Evolutionary conservation across 805 yeast species (phyloP).

Genomic region (Myxozyma melibiosi): DNA sequence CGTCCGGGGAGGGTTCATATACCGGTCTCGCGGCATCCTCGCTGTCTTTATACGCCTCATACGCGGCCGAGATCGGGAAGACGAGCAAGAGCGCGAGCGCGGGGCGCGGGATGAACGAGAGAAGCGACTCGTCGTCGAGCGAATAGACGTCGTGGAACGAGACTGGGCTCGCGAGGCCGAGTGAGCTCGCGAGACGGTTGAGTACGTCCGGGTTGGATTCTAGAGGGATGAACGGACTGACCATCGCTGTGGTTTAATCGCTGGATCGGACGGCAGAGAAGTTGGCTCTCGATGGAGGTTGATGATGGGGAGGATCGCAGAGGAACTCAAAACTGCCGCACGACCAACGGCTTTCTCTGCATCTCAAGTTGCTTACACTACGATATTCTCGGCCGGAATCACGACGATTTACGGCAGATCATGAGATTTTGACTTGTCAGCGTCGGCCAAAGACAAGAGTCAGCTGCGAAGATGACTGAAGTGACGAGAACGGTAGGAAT

Average conservation of each 20-base stretch:
- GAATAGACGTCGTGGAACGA: slow-evolving; percentile 82
- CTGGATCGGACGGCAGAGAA: too few relatives aligned
- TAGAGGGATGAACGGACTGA: slow-evolving; percentile 58
- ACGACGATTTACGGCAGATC: too few relatives aligned
- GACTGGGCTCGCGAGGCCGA: slow-evolving; percentile 66
- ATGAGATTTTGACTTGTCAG: too few relatives aligned
- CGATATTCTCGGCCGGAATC: too few relatives aligned
- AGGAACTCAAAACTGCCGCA: too few relatives aligned
- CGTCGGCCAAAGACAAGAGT: too few relatives aligned
- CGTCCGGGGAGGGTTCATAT: slow-evolving; percentile 24
- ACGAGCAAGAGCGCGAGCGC: slow-evolving; percentile 71
- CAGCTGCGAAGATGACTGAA: too few relatives aligned
- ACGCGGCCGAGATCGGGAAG: slow-evolving; percentile 72
- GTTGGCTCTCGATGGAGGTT: too few relatives aligned
- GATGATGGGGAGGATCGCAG: too few relatives aligned
- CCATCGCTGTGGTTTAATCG: slow-evolving; percentile 2
- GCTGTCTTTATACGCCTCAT: slow-evolving; percentile 53
- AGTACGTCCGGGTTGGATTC: slow-evolving; percentile 91
- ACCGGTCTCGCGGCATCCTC: slow-evolving; percentile 45
- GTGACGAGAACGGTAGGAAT: too few relatives aligned
- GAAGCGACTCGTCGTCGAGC: slow-evolving; percentile 76
- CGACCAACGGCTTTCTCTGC: too few relatives aligned
- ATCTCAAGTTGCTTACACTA: too few relatives aligned
- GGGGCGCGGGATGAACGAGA: slow-evolving; percentile 82
- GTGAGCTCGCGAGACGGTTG: slow-evolving; percentile 60